Base-by-base conservation (phyloP, 83 land plant species). In the Picea engelmannii region DNA sequence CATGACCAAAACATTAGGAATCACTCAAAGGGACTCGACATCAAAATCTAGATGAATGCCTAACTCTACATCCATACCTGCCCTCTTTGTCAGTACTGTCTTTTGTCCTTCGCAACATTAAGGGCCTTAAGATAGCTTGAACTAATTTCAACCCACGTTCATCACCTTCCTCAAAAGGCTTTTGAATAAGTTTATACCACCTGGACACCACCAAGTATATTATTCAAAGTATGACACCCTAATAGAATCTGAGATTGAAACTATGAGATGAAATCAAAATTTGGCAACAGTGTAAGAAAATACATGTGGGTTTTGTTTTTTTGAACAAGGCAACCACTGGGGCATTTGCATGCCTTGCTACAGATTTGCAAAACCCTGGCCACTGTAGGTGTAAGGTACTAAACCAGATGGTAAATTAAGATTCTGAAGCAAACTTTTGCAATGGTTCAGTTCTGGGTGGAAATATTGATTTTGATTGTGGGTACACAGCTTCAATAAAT, bases 31-130 rank as follows among this genome's bases (percentile, higher is more conserved):
- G 12, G 35, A 49, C 18, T 31, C 61, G 4, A 75, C 13, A 21
- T 31, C 23, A 75, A 69, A 52, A 75, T 62, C n/a, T 24, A 75
- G 1, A 75, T 23, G 78, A 6, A 49, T 4, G 21, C 35, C 5
- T 75, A 59, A 21, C 18, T 17, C 38, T 52, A 69, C 16, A n/a
- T 40, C 6, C 80, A 71, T 69, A 95, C 98, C 94, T 93, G 82
- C 99, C 99, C 59, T 88, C 85, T 83, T 90, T 88, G 81, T 96
- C 98, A 58, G 85, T 88, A n/a, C 89, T 86, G 24, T 95, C 98
- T 79, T 96, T 96, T 44, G 98, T 95, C 82, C 98, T 93, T 73
- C 98, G 90, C 59, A 96, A 86, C 99, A 96, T 96, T 23, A 96
- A 65, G 60, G 98, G 91, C 87, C 86, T 92, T 63, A 96, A 82